Percentiles rank a stretch among this genome's conserved stretches.
Evolutionary conservation across 2,329 filamentous ascomycete species (phyloP).

Genomic region (Macroventuria anomochaeta): DNA sequence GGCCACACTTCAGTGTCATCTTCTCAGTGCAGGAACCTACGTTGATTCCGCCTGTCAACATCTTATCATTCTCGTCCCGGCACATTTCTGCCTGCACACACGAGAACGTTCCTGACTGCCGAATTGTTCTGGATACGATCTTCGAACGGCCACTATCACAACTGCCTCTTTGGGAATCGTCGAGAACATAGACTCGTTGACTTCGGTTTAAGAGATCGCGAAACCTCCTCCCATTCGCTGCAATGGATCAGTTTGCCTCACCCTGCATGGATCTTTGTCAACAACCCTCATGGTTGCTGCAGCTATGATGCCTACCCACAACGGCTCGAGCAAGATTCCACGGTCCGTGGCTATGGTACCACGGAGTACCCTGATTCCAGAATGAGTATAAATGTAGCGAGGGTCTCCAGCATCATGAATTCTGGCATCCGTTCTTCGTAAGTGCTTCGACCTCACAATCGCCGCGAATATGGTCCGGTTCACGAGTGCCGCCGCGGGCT

Average conservation of each 20-base stretch:
- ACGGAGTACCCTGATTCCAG: constrained; percentile 6
- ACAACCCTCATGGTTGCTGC: constrained; percentile 16
- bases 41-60: background rate
- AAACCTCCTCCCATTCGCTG: constrained; percentile 23
- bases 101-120: background rate
- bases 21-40: background rate
- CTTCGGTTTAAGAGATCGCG: constrained; percentile 16
- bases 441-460: constrained; percentile 1
- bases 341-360: constrained; percentile 11
- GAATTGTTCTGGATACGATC: constrained; percentile 2
- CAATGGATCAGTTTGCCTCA: constrained; percentile 13
- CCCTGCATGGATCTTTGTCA: constrained; percentile 17
- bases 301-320: constrained; percentile 26
- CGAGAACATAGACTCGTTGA: constrained; percentile 15
- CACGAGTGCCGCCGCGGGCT: constrained; percentile 26
- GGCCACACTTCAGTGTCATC: background rate
- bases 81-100: background rate
- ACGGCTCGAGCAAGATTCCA: constrained; percentile 10
- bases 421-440: constrained; percentile 8
- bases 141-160: constrained; percentile 11
- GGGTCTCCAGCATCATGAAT: background rate
- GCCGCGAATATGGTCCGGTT: constrained; percentile 34
- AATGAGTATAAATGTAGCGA: constrained; percentile 18
- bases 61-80: background rate
- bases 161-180: constrained; percentile 19